A percentile compares a stretch with the other conserved stretches of the same genome.
Evolutionary conservation across 352 stramenopile genomes (phyloP).

Genomic region (Thraustochytrium striatum): DNA sequence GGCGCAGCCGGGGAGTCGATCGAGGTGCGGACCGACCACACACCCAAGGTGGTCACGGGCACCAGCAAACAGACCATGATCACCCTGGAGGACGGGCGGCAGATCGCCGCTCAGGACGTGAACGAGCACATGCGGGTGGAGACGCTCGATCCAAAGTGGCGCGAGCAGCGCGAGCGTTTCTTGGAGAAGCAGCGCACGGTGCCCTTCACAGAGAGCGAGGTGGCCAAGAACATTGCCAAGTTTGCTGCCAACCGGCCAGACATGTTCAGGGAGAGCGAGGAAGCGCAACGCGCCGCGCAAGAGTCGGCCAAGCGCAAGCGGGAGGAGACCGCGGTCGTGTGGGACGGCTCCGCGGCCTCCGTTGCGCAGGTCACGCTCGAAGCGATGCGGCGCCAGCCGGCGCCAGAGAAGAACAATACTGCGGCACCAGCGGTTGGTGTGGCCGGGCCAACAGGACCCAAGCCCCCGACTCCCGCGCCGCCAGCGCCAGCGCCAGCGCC

Average conservation of each 20-base stretch:
- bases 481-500: no score
- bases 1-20: constrained; percentile 54
- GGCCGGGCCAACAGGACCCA: no score
- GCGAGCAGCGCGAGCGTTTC: constrained; percentile 88
- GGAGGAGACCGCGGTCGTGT: neutral
- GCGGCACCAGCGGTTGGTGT: no score
- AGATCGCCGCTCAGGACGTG: constrained; percentile 71
- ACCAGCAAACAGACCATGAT: constrained; percentile 59
- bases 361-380: neutral
- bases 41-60: constrained; percentile 62
- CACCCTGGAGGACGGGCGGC: constrained; percentile 76
- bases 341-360: constrained; percentile 28
- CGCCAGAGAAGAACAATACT: no score
- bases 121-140: constrained; percentile 99
- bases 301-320: constrained; percentile 7
- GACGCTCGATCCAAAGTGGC: constrained; percentile 96
- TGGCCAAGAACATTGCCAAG: constrained; percentile 85
- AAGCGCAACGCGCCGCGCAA: constrained; percentile 65
- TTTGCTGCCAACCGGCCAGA: constrained; percentile 85
- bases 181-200: constrained; percentile 94
- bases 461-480: no score
- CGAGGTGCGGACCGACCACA: constrained; percentile 71
- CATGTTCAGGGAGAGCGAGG: constrained; percentile 83
- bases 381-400: neutral
- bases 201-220: constrained; percentile 85